Evolutionary conservation across 2,329 filamentous ascomycete species (phyloP).

Genomic region (Pseudogymnoascus sp.): DNA sequence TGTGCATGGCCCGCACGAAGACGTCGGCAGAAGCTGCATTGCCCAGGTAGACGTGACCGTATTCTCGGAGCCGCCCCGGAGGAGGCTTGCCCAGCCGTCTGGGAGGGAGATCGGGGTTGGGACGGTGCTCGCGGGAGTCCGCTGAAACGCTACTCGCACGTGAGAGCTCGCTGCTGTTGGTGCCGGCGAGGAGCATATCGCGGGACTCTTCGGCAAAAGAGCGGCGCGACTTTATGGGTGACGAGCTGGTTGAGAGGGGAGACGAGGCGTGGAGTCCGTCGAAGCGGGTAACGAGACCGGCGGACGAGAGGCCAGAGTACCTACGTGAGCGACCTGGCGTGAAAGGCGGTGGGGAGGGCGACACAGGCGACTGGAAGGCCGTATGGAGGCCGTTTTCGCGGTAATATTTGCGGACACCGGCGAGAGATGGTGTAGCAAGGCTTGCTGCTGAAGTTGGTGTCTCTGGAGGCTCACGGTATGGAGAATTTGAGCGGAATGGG

Average conservation of each 20-base stretch:
- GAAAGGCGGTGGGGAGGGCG: background rate
- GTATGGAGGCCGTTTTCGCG: constrained; percentile 9
- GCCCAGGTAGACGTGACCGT: constrained; percentile 37
- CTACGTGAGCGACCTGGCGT: constrained; percentile 3
- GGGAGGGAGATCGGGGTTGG: constrained; percentile 15
- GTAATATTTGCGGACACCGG: constrained; percentile 3
- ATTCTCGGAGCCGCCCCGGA: constrained; percentile 34
- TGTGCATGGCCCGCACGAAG: constrained; percentile 37
- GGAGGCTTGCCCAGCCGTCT: constrained; percentile 20
- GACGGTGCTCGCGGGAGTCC: background rate
- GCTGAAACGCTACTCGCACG: background rate
- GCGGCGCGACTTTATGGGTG: background rate
- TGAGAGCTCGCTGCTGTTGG: background rate
- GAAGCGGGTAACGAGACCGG: background rate
- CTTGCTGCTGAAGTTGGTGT: constrained; percentile 2
- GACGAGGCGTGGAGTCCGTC: background rate
- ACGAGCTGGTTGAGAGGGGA: background rate
- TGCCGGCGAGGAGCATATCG: constrained; percentile 9
- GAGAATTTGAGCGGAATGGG: background rate
- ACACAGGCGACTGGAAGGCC: background rate
- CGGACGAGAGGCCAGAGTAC: background rate
- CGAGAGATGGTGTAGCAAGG: constrained; percentile 3
- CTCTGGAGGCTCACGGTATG: background rate
- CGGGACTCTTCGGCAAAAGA: constrained; percentile 9
- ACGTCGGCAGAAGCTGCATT: constrained; percentile 38